Evolutionary conservation across 345 rosid species (phyloP), one percentile per base, ranked within the genome.

Genomic region (Psidium guajava): DNA sequence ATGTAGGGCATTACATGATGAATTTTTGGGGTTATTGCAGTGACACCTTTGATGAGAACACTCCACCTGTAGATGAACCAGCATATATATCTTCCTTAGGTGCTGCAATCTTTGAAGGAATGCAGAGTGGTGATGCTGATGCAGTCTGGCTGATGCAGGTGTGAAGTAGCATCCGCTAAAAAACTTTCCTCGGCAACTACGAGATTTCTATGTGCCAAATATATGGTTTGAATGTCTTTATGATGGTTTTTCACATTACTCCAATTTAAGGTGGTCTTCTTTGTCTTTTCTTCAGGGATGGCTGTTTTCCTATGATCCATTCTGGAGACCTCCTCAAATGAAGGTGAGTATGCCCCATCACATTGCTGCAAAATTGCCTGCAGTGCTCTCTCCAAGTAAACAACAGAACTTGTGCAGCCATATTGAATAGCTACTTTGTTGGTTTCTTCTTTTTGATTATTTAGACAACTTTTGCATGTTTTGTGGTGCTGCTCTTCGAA

Each of bases 121-220:
- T 94, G 94, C 92, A 91, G 87, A 91, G 91, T 85, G 95, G 96
- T 80, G 95, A 94, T 85, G 75, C 53, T n/a, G 89, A 93, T 87
- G 92, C 94, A 69, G 91, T 92, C 87, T 94, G 96, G 96, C 89
- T 94, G 84, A 94, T 94, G 95, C 96, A 94, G 96, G 96, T 93
- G 83, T 85, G 83, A 83, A 82, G 82, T 87, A 6, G 36, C 80
- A 18, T 69, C 80, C 47, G 20, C 53, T 77, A 54, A 53, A n/a
- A 53, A 50, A 32, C 81, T 84, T 82, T 11, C 51, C 20, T 69
- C 10, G 24, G 77, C 77, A 8, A 32, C 47, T 69, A 40, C 5
- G 47, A 32, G 77, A 69, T 28, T 32, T 16, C 77, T 32, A 18
- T 69, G 47, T 69, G 77, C 47, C 58, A 82, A 82, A 82, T 5